Base-by-base conservation (phyloP, 176 grass and related monocot genomes). In the Tillandsia leiboldiana region DNA sequence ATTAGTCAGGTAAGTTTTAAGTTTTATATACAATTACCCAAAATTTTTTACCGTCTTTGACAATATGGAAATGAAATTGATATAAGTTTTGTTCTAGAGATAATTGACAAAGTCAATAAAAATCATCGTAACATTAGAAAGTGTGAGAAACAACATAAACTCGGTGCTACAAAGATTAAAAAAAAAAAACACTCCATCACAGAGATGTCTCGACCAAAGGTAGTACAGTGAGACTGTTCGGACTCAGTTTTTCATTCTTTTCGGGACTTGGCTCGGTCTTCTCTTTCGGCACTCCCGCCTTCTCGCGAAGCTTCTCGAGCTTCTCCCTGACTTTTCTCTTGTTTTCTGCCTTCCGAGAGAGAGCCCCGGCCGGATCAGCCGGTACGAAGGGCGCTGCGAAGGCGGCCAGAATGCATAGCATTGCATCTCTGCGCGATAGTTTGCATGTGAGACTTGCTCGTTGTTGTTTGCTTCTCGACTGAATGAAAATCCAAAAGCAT, bases 291-390 rank as follows among this genome's bases (percentile, higher is more conserved):
- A 75, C 49, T 29, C 26, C 66, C 33, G 77, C 85, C 70, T 88
- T 86, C 77, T 83, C 91, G 50, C 88, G 75, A 59, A 91, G 28
- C 53, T 82, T 84, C 29, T 96, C 73, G 33, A 96, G 76, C 75
- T 85, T 96, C 83, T 91, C 82, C 78, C 74, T 75, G 27, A 77
- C 75, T 84, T 86, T 96, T 82, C 66, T 88, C 62, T 71, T 83
- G 51, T 78, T 91, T 14, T 91, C 88, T 80, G 72, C 75, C 77
- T 70, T 91, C 9, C 65, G 68, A 13, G 85, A 58, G 71, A 72
- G 68, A 27, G 85, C 88, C 67, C 83, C 73, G 1, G 80, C 79
- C 0, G 69, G 77, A 24, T 50, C 52, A 12, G 59, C 65, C 53
- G 67, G 56, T 15, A 83, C 12, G 12, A 86, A 66, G 13, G 82